These are phyloP conservation scores for Aphanocladium album DNA, from an alignment of 2,329 filamentous ascomycete species.

Conservation along the genomic window DNA sequence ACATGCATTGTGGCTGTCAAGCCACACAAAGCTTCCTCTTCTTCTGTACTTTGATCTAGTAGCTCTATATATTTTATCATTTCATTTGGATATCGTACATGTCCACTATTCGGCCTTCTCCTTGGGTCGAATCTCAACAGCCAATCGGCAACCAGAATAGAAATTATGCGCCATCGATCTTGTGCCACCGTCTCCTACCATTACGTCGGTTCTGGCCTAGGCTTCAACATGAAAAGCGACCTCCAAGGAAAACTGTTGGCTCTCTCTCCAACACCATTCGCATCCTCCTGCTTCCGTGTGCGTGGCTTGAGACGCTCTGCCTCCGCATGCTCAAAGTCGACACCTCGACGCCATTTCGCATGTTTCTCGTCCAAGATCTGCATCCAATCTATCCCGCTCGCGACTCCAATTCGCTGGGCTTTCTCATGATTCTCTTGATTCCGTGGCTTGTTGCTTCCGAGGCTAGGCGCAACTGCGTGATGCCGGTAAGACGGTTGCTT, in stretches of 20 bases:
- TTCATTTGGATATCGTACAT: too few relatives aligned
- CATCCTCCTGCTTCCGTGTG: background rate
- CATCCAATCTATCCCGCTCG: background rate
- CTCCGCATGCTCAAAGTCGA: background rate
- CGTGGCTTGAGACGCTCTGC: background rate
- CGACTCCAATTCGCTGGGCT: background rate
- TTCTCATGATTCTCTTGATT: background rate
- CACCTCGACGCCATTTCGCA: background rate
- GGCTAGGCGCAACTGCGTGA: background rate
- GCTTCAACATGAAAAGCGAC: background rate
- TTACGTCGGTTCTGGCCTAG: too few relatives aligned
- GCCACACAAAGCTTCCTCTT: too few relatives aligned
- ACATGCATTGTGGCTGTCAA: too few relatives aligned
- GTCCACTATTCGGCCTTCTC: too few relatives aligned
- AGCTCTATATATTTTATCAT: too few relatives aligned
- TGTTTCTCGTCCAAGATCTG: background rate
- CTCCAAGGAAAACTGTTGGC: background rate
- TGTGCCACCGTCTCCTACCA: too few relatives aligned
- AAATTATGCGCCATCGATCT: too few relatives aligned
- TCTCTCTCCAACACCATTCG: background rate
- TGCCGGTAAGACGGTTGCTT: background rate
- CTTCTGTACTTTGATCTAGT: too few relatives aligned
- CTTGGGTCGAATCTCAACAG: too few relatives aligned
- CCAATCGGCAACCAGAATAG: too few relatives aligned
- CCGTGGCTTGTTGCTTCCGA: background rate